Percentiles rank a stretch among this genome's conserved stretches.
phyloP scores from a whole-genome alignment of 1,284 basidiomycete species.

The Moesziomyces globuligerus region DNA sequence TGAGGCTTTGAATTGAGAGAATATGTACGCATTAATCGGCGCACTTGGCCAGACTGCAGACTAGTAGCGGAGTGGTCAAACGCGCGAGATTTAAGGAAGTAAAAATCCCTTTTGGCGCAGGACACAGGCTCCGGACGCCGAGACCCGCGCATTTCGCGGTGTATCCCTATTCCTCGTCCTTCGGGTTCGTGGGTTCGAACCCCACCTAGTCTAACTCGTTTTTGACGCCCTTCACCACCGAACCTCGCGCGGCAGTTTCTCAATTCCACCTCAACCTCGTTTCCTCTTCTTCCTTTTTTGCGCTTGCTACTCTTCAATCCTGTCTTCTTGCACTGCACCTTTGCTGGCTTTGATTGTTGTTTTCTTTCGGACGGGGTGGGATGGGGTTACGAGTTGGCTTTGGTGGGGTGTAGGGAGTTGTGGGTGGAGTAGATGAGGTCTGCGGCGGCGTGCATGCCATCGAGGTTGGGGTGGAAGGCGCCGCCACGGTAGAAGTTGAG shows the following conservation, averaged over 20 bases:
- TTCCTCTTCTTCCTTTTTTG: neutral
- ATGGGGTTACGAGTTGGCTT: neutral
- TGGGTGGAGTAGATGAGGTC: constrained; percentile 16
- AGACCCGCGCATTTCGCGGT: constrained; percentile 1
- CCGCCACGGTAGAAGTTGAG: constrained; percentile 11
- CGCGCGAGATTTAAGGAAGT: constrained; percentile 24
- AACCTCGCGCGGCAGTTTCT: no score
- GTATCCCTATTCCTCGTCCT: constrained; percentile 20
- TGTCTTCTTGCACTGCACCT: no score
- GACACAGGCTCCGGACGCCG: constrained; percentile 3
- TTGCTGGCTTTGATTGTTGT: neutral
- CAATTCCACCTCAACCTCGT: neutral
- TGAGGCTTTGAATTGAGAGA: neutral
- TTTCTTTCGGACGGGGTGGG: neutral
- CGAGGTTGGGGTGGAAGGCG: constrained; percentile 25
- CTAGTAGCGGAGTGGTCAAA: constrained; percentile 30
- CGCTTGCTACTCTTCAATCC: no score
- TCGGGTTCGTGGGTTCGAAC: constrained; percentile 31
- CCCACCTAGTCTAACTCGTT: constrained; percentile 20
- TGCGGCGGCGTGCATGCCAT: constrained; percentile 23
- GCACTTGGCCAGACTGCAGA: constrained; percentile 1
- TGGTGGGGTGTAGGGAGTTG: neutral
- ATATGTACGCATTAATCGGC: neutral
- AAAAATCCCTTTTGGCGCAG: neutral
- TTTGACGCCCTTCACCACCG: constrained; percentile 1